Evolutionary conservation across 2,329 filamentous ascomycete genomes (phyloP).

Genomic region (Arachnomyces sp.): DNA sequence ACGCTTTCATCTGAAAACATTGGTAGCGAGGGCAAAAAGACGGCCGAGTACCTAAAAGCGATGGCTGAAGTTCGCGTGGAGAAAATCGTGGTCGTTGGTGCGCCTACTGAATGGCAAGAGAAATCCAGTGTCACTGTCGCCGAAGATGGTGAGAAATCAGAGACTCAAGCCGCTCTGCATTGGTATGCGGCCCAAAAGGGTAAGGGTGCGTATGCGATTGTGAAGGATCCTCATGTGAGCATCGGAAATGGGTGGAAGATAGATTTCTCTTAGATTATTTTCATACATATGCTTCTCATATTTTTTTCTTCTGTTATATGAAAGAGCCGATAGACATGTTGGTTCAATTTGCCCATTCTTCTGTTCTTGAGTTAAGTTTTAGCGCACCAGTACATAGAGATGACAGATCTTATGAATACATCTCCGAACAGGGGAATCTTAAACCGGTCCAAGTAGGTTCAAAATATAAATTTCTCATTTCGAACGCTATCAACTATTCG

Average conservation of each 20-base stretch:
- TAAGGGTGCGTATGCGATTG: conserved; percentile 56
- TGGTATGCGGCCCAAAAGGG: conserved; percentile 48
- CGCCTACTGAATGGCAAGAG: conserved; percentile 62
- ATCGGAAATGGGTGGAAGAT: conserved; percentile 60
- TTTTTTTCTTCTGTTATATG: too few species aligned
- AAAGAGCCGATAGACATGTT: too few species aligned
- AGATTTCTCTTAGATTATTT: conserved; percentile 37
- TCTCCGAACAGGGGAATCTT: too few species aligned
- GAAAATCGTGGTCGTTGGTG: conserved; percentile 76
- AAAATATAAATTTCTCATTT: too few species aligned
- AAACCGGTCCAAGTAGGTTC: too few species aligned
- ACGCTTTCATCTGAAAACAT: conserved; percentile 64
- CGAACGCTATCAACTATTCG: too few species aligned
- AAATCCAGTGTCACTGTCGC: conserved; percentile 49
- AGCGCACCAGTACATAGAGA: too few species aligned
- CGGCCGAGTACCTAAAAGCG: conserved; percentile 66
- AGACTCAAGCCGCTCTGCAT: conserved; percentile 48
- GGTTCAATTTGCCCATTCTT: too few species aligned
- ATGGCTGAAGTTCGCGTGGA: conserved; percentile 76
- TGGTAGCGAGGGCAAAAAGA: conserved; percentile 53
- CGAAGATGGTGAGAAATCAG: conserved; percentile 40
- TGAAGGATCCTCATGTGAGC: conserved; percentile 55
- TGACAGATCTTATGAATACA: too few species aligned
- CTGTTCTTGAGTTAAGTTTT: too few species aligned
- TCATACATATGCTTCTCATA: not conserved